Conservation (phyloP, 139 green algal species). For the Chlamydomonas asymmetrica region DNA sequence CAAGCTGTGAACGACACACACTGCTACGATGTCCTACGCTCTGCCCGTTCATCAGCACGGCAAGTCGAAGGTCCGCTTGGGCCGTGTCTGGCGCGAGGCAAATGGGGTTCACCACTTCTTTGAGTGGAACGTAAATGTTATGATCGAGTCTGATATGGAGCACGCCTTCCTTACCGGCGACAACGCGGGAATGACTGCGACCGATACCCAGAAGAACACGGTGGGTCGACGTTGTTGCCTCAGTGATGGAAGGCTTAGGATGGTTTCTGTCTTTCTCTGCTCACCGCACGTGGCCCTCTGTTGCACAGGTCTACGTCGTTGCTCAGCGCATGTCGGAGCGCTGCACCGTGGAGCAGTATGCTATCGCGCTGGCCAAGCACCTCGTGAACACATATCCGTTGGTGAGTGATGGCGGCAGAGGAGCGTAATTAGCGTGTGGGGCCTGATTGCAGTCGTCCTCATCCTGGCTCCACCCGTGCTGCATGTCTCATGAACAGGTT, state of each 20-base stretch:
- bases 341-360: conserved; percentile 87
- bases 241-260: not conserved
- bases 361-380: conserved; percentile 77
- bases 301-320: conserved; percentile 76
- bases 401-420: no score
- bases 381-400: conserved; percentile 85
- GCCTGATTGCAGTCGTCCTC: not conserved
- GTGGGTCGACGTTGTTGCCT: conserved; percentile 37
- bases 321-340: conserved; percentile 69
- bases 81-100: conserved; percentile 76
- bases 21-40: no score
- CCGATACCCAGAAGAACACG: conserved; percentile 94
- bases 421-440: not conserved
- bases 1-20: no score
- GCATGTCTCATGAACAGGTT: conserved; percentile 47
- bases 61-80: conserved; percentile 79
- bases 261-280: not conserved
- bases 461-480: not conserved
- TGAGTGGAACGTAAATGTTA: conserved; percentile 81
- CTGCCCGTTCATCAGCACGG: conserved; percentile 84
- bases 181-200: conserved; percentile 90
- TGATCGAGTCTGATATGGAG: conserved; percentile 86
- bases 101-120: conserved; percentile 73
- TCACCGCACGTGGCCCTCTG: not conserved
- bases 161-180: conserved; percentile 45